A percentile compares a stretch with the other conserved stretches of the same genome.
These are phyloP conservation scores for Skeletonema grethae DNA, from an alignment of 108 stramenopile genomes.

Conservation along the genomic window DNA sequence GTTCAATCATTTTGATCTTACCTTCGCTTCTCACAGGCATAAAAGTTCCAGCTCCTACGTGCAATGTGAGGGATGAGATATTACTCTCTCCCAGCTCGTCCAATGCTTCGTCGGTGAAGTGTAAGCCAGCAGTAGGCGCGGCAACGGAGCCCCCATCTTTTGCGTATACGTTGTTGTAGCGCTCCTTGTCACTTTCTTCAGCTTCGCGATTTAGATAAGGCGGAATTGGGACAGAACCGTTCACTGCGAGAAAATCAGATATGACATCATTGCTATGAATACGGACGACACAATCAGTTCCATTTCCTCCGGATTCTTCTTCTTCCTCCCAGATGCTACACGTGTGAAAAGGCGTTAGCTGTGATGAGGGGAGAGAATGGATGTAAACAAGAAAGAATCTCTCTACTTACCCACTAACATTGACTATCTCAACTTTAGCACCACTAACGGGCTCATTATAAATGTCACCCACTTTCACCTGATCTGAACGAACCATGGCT, in stretches of 20 bases:
- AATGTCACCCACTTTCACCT: constrained; percentile 27
- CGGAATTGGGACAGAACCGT: constrained; percentile 56
- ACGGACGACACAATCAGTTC: constrained; percentile 38
- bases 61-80: constrained; percentile 41
- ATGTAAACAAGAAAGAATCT: not conserved
- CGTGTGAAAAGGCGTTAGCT: not conserved
- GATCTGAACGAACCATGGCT: constrained; percentile 31
- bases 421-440: constrained; percentile 18
- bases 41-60: constrained; percentile 68
- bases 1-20: constrained; percentile 7
- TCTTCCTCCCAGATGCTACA: constrained; percentile 48
- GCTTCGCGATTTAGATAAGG: constrained; percentile 53
- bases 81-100: constrained; percentile 25
- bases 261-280: constrained; percentile 17
- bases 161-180: constrained; percentile 62
- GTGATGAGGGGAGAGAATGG: not conserved
- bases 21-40: constrained; percentile 35
- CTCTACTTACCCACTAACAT: constrained; percentile 20
- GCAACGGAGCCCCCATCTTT: constrained; percentile 53
- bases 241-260: constrained; percentile 26
- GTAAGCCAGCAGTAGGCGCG: constrained; percentile 64
- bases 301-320: constrained; percentile 48
- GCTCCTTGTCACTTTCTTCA: constrained; percentile 30
- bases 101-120: constrained; percentile 51
- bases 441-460: constrained; percentile 24